Evolutionary conservation across 345 rosid species (phyloP), one percentile per base, ranked within the genome.

Genomic region (Bruguiera sexangula): DNA sequence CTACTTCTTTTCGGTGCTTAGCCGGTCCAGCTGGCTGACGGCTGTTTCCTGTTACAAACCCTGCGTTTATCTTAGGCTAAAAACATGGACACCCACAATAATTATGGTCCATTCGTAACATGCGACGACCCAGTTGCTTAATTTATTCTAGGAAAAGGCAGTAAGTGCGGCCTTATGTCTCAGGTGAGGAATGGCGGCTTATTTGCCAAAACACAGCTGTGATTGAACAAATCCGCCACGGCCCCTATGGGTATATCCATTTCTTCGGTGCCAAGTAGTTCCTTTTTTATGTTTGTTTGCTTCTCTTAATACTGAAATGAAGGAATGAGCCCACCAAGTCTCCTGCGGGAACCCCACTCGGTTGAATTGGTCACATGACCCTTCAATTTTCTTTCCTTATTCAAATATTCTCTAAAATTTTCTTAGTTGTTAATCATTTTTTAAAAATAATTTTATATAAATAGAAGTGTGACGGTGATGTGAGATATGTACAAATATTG

Each of bases 121-220:
- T 11, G 19, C 20, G 24, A 37, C 18, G 20, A 27, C 24, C 24
- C 10, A 19, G 39, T 65, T 65, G 67, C 67, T 63, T 63, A 3
- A 37, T 2, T 6, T 7, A 11, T 3, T 43, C 50, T 13, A 43
- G 3, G 50, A 43, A 3, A 43, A 43, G 16, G 18, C 15, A 13
- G 50, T 3, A 11, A 43, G 13, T 13, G 16, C 18, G 15, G 19
- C 50, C 50, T 11, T 13, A 13, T 1, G 50, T 13, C 13, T 43
- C 50, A 6, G 50, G 5, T 3, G 4, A 21, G 27, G n/a, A 31
- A 52, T 31, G 16, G 24, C 9, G 30, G 46, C 65, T 39, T 6
- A 43, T 13, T 15, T 43, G 3, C 64, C 48, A 5, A n/a, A 39
- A 46, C 43, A 58, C 59, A 69, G 73, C 73, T 69, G 73, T 69